A percentile compares a stretch with the other conserved stretches of the same genome.
Conservation (phyloP, 2,329 filamentous ascomycete genomes). For the Lasiodiplodia theobromae region DNA sequence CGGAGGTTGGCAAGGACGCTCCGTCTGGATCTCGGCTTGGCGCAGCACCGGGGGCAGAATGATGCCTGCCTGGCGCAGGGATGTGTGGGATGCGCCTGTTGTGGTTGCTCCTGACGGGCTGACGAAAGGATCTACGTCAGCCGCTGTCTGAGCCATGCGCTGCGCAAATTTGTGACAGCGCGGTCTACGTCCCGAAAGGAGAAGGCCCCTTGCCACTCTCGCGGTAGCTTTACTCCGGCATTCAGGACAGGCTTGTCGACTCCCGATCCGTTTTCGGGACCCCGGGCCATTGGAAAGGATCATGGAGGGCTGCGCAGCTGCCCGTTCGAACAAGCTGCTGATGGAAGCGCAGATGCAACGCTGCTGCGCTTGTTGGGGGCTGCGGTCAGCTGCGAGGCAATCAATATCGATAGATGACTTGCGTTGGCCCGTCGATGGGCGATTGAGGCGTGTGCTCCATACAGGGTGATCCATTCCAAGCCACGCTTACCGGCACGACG, state of each 20-base stretch:
- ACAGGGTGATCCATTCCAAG: conserved; percentile 29
- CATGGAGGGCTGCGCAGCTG: conserved; percentile 16
- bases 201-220: conserved; percentile 26
- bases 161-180: conserved; percentile 31
- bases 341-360: conserved; percentile 22
- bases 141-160: conserved; percentile 28
- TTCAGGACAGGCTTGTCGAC: conserved; percentile 18
- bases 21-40: conserved; percentile 24
- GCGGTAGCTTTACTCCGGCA: conserved; percentile 24
- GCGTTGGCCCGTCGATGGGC: conserved; percentile 24
- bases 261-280: conserved; percentile 19
- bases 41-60: conserved; percentile 9
- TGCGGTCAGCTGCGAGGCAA: conserved; percentile 24
- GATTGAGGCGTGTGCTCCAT: conserved; percentile 15
- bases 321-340: conserved; percentile 16
- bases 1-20: conserved; percentile 23
- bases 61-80: conserved; percentile 18
- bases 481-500: conserved; percentile 28
- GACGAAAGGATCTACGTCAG: conserved; percentile 31
- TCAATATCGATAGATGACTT: conserved; percentile 28
- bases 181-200: conserved; percentile 22
- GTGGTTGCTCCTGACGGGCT: conserved; percentile 29
- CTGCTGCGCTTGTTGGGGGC: conserved; percentile 9
- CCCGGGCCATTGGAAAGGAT: conserved; percentile 11
- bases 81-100: conserved; percentile 24